These are phyloP conservation scores for Hypoxylon perforatum DNA, from an alignment of 495 filamentous ascomycete species.

Conservation along the genomic window DNA sequence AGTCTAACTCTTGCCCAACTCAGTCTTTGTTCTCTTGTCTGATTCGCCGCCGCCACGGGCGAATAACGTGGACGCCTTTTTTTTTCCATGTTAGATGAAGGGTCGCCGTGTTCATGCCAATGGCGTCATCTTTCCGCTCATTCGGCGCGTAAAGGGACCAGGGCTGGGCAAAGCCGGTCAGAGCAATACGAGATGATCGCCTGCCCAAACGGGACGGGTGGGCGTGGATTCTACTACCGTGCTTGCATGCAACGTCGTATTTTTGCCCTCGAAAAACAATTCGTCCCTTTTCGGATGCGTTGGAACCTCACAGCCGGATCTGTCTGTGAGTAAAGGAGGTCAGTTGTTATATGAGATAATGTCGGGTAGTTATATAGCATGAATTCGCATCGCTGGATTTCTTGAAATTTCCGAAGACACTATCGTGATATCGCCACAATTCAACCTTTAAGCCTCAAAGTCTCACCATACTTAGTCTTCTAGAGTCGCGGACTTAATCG, in stretches of 20 bases:
- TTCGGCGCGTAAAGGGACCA: slow-evolving; percentile 14
- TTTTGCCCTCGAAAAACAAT: slow-evolving; percentile 1
- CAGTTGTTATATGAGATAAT: not conserved
- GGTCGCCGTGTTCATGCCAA: slow-evolving; percentile 17
- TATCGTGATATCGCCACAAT: too few species aligned
- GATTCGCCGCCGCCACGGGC: slow-evolving; percentile 6
- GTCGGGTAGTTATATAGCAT: not conserved
- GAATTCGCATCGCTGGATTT: too few species aligned
- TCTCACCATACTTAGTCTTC: too few species aligned
- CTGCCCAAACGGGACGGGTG: slow-evolving; percentile 20
- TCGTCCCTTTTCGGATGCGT: slow-evolving; percentile 13
- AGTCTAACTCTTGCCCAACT: not conserved
- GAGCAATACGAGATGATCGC: slow-evolving; percentile 37
- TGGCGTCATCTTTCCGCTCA: slow-evolving; percentile 22
- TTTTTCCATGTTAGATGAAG: slow-evolving; percentile 19
- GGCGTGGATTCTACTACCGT: slow-evolving; percentile 1
- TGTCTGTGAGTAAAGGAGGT: not conserved
- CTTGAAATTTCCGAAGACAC: too few species aligned
- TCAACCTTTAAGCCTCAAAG: too few species aligned
- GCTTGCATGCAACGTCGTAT: slow-evolving; percentile 30
- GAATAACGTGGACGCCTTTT: slow-evolving; percentile 10
- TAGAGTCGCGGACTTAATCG: too few species aligned
- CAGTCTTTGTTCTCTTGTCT: not conserved
- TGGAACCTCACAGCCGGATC: slow-evolving; percentile 5
- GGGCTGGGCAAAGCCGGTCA: not conserved